Evolutionary conservation across 2,329 filamentous ascomycete species (phyloP).

Genomic region (Beauveria bassiana): DNA sequence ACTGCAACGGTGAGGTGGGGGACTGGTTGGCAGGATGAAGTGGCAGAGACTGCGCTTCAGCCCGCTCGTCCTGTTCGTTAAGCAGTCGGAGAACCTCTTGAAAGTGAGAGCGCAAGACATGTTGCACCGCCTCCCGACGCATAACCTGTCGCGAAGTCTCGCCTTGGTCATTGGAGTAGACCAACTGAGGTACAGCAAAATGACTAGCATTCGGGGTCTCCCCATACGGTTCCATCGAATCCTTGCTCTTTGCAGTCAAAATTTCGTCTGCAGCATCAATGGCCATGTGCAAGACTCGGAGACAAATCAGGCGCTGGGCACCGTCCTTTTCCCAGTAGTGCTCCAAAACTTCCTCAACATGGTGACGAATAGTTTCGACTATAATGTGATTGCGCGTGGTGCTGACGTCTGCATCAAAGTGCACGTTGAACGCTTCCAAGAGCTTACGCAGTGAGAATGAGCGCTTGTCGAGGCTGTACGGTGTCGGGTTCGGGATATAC

Average conservation of each 20-base stretch:
- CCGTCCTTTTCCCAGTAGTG: conserved; percentile 17
- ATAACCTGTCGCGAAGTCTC: conserved; percentile 17
- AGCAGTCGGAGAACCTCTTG: conserved; percentile 40
- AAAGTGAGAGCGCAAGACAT: conserved; percentile 41
- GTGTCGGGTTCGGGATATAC: conserved; percentile 49
- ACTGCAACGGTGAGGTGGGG: conserved; percentile 13
- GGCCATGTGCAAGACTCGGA: conserved; percentile 32
- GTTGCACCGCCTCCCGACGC: conserved; percentile 31
- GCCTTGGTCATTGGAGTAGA: background rate
- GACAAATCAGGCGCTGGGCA: conserved; percentile 24
- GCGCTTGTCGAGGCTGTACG: conserved; percentile 44
- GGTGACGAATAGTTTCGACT: conserved; percentile 18
- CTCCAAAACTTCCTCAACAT: conserved; percentile 19
- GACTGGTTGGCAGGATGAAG: background rate
- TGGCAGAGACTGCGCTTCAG: conserved; percentile 18
- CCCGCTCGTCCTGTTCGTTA: conserved; percentile 30
- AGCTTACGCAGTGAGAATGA: conserved; percentile 37
- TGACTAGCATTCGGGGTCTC: background rate
- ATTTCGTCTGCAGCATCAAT: conserved; percentile 36
- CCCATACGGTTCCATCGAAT: background rate
- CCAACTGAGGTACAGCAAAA: background rate
- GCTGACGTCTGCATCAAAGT: conserved; percentile 19
- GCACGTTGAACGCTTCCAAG: conserved; percentile 29
- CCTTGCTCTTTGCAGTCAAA: conserved; percentile 27
- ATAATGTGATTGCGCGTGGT: conserved; percentile 18